A percentile compares a stretch with the other conserved stretches of the same genome.
phyloP scores from a whole-genome alignment of 768 basidiomycete species.

The Dioszegia aurantiaca region DNA sequence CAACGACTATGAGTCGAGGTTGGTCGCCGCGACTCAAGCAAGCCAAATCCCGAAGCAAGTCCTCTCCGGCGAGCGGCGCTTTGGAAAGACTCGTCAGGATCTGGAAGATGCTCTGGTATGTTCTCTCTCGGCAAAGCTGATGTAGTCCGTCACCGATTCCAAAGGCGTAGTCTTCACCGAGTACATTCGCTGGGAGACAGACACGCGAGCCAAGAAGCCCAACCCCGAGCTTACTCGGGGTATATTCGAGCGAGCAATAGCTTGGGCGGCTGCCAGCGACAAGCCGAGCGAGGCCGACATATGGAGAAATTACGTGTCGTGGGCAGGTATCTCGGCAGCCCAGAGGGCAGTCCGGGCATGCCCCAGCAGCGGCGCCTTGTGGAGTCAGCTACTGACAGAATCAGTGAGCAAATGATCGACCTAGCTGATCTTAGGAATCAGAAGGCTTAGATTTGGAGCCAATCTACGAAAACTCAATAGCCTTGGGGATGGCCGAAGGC shows the following conservation, averaged over 20 bases:
- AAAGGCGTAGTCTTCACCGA: conserved; percentile 15
- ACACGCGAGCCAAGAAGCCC: conserved; percentile 23
- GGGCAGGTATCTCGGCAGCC: conserved; percentile 30
- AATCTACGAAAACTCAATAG: conserved; percentile 10
- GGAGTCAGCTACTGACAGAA: conserved; percentile 24
- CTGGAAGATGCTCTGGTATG: conserved; percentile 37
- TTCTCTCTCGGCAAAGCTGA: conserved; percentile 6
- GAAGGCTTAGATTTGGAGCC: conserved; percentile 3
- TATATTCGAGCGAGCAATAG: conserved; percentile 36
- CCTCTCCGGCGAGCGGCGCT: conserved; percentile 65
- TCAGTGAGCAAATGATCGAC: conserved; percentile 26
- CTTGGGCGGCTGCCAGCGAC: no score
- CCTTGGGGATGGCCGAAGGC: neutral
- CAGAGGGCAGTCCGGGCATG: conserved; percentile 38
- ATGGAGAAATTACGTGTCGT: conserved; percentile 41
- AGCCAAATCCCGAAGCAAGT: conserved; percentile 62
- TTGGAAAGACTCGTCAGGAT: conserved; percentile 55
- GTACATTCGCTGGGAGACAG: conserved; percentile 42
- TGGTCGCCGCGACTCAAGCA: conserved; percentile 74
- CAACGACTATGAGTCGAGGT: conserved; percentile 70
- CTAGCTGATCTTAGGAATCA: conserved; percentile 23
- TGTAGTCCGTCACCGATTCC: conserved; percentile 6
- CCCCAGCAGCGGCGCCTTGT: conserved; percentile 34
- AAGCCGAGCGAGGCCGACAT: conserved; percentile 39
- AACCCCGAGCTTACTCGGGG: conserved; percentile 22